These are phyloP conservation scores for Mycosphaerella sp. DNA, from an alignment of 2,329 filamentous ascomycete genomes.

Conservation along the genomic window DNA sequence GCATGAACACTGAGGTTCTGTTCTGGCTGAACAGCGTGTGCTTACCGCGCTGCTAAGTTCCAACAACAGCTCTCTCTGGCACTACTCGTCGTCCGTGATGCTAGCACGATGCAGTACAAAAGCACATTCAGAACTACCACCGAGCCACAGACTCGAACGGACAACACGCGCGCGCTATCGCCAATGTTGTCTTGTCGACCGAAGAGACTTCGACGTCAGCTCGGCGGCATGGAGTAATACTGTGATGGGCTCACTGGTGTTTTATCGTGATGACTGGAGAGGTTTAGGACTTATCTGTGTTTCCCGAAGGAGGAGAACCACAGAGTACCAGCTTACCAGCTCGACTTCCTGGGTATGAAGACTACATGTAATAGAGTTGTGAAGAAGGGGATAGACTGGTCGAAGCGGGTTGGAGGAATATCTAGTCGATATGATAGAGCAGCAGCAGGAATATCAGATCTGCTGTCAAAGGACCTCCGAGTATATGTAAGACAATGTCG, in stretches of 20 bases:
- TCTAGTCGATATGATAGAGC: not conserved
- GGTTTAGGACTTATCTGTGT: not conserved
- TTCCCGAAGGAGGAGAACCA: not conserved
- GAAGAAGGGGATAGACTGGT: not conserved
- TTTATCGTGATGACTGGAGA: too few relatives aligned
- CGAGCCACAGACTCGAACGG: not conserved
- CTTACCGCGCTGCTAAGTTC: too few relatives aligned
- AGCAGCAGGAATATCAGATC: not conserved
- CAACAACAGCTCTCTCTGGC: too few relatives aligned
- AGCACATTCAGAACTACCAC: not conserved
- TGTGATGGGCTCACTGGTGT: too few relatives aligned
- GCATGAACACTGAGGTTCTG: too few relatives aligned
- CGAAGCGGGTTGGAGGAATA: not conserved
- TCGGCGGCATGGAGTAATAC: slow-evolving; percentile 3
- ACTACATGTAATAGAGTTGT: slow-evolving; percentile 1
- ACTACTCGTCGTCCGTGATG: too few relatives aligned
- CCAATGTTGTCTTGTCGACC: not conserved
- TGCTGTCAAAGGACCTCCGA: slow-evolving; percentile 36
- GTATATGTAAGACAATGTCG: slow-evolving; percentile 32
- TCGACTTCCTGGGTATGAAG: not conserved
- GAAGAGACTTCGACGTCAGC: not conserved
- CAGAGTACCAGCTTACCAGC: not conserved
- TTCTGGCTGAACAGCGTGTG: too few relatives aligned
- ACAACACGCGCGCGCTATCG: not conserved
- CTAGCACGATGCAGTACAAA: not conserved